Percentiles rank a stretch among this genome's conserved stretches.
Conservation (phyloP, 345 rosid species). For the Salix dunnii region DNA sequence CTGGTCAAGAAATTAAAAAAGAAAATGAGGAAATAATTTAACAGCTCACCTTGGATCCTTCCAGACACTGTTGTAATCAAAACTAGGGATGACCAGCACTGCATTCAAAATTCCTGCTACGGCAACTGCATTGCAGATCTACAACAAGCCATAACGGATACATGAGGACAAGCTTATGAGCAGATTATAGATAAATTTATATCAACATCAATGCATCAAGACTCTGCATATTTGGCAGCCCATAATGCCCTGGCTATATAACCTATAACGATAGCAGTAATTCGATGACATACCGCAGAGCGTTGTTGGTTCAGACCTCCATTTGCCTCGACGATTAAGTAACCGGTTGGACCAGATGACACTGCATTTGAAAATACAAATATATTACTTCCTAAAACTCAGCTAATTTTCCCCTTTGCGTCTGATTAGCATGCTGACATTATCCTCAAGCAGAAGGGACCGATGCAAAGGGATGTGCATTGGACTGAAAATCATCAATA, state of each 20-base stretch:
- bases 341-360: constrained; percentile 48
- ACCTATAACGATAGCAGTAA: background rate
- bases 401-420: background rate
- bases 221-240: background rate
- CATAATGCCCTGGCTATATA: background rate
- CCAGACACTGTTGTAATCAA: constrained; percentile 81
- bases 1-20: background rate
- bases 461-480: background rate
- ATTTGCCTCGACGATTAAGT: constrained; percentile 80
- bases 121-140: constrained; percentile 98
- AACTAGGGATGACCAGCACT: constrained; percentile 65
- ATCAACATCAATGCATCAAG: background rate
- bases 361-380: constrained; percentile 34
- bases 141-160: constrained; percentile 6
- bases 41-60: constrained; percentile 71
- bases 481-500: background rate
- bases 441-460: background rate
- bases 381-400: background rate
- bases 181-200: background rate
- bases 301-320: constrained; percentile 99
- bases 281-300: constrained; percentile 57
- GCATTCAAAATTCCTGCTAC: constrained; percentile 91
- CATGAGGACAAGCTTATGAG: constrained; percentile 1
- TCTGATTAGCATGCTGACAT: background rate
- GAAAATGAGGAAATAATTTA: background rate